phyloP scores from a whole-genome alignment of 108 stramenopile species.

The Ochromonas danica region DNA sequence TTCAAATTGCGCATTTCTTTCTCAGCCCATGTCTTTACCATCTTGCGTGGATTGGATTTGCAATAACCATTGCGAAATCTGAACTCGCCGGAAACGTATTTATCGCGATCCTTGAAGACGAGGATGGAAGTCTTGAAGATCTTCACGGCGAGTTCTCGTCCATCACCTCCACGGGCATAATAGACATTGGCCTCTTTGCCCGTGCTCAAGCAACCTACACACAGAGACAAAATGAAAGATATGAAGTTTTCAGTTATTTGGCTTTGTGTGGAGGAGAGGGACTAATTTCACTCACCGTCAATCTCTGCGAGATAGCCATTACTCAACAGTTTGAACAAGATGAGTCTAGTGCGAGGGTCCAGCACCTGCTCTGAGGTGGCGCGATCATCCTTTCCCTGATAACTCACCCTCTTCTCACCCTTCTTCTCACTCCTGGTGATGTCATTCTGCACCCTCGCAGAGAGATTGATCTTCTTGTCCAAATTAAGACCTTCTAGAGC shows the following conservation, averaged over 20 bases:
- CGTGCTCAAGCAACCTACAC: constrained; percentile 79
- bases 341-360: constrained; percentile 91
- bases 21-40: constrained; percentile 99
- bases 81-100: constrained; percentile 97
- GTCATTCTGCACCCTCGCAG: constrained; percentile 78
- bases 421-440: constrained; percentile 83
- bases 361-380: constrained; percentile 86
- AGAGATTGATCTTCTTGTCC: constrained; percentile 45
- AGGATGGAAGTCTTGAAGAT: constrained; percentile 98
- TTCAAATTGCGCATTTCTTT: constrained; percentile 96
- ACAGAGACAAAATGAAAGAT: no score
- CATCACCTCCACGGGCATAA: constrained; percentile 76
- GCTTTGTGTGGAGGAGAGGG: no score
- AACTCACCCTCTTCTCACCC: constrained; percentile 70
- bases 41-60: constrained; percentile 93
- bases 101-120: constrained; percentile 97
- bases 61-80: constrained; percentile 96
- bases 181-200: constrained; percentile 99
- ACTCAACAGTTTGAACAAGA: constrained; percentile 90
- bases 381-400: constrained; percentile 87
- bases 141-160: constrained; percentile 86
- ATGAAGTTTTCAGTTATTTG: no score
- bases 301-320: constrained; percentile 80
- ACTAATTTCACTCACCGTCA: constrained; percentile 63
- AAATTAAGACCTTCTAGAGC: constrained; percentile 19